These are phyloP conservation scores for Stagonosporopsis chrysanthemi DNA, from an alignment of 2,329 filamentous ascomycete species.

Conservation along the genomic window DNA sequence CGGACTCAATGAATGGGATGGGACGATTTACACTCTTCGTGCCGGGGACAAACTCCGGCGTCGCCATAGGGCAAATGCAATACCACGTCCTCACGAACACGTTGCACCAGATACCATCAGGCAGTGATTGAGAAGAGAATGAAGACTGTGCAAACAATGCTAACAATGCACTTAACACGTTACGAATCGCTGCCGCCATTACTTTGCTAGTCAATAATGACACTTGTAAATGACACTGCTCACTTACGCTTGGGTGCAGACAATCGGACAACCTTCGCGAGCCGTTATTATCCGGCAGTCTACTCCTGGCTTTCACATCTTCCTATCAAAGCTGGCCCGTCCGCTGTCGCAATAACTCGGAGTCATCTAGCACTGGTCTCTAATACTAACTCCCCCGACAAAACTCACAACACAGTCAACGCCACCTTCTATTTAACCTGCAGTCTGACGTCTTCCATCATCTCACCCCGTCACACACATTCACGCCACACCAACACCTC, in stretches of 20 bases:
- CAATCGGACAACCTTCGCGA: neutral
- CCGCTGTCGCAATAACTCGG: neutral
- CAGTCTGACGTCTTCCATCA: neutral
- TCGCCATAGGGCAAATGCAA: slow-evolving; percentile 47
- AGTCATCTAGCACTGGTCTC: neutral
- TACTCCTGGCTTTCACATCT: neutral
- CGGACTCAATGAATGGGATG: slow-evolving; percentile 43
- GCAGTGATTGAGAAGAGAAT: neutral
- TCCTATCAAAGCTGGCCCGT: neutral
- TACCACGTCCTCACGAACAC: slow-evolving; percentile 45
- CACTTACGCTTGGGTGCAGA: neutral
- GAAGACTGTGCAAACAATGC: neutral
- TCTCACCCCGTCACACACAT: neutral
- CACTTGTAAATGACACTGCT: neutral
- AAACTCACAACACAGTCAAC: neutral
- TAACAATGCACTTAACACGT: neutral
- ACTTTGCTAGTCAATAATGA: neutral
- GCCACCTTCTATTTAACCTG: neutral
- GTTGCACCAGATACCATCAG: neutral
- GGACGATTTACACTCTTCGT: slow-evolving; percentile 41
- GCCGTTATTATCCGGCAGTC: neutral
- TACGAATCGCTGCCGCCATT: neutral
- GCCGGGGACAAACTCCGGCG: slow-evolving; percentile 39
- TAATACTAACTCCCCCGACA: neutral
- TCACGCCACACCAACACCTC: neutral